These are phyloP conservation scores for Karstenula rhodostoma DNA, from an alignment of 2,329 filamentous ascomycete species.

Conservation along the genomic window DNA sequence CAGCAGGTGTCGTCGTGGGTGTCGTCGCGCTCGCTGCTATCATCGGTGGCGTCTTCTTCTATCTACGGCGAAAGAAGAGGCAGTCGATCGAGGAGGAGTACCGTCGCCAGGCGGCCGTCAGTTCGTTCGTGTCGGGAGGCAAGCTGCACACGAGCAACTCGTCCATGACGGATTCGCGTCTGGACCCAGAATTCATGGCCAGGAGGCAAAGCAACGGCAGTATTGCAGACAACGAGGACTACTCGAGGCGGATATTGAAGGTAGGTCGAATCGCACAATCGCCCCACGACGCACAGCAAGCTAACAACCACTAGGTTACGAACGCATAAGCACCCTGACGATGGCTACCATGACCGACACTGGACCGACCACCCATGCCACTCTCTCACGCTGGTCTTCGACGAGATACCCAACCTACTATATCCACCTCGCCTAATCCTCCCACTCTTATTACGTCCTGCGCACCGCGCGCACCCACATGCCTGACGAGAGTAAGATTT, in stretches of 20 bases:
- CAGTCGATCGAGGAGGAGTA: slow-evolving; percentile 84
- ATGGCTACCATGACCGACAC: slow-evolving; percentile 22
- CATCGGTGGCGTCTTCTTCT: slow-evolving; percentile 75
- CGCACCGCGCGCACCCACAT: slow-evolving; percentile 27
- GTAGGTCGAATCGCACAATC: slow-evolving; percentile 59
- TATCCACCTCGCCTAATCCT: slow-evolving; percentile 27
- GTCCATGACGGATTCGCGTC: slow-evolving; percentile 80
- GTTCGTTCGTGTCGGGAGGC: slow-evolving; percentile 71
- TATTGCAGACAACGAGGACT: slow-evolving; percentile 97
- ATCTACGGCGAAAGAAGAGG: slow-evolving; percentile 77
- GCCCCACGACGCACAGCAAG: slow-evolving; percentile 1
- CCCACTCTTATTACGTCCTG: slow-evolving; percentile 32
- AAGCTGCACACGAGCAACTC: slow-evolving; percentile 69
- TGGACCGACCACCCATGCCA: slow-evolving; percentile 4
- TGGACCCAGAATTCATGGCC: slow-evolving; percentile 84
- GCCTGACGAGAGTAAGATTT: slow-evolving; percentile 45
- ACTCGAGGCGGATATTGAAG: slow-evolving; percentile 93
- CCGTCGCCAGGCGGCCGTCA: slow-evolving; percentile 79
- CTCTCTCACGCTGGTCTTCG: slow-evolving; percentile 17
- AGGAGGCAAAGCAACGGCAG: slow-evolving; percentile 91
- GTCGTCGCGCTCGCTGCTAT: slow-evolving; percentile 74
- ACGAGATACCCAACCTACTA: slow-evolving; percentile 20
- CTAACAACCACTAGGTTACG: slow-evolving; percentile 43
- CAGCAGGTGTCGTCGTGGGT: slow-evolving; percentile 86
- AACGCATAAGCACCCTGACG: slow-evolving; percentile 41